A percentile compares a stretch with the other conserved stretches of the same genome.
Evolutionary conservation across 805 yeast species (phyloP).

Genomic region (Saccharomycopsis schoenii): DNA sequence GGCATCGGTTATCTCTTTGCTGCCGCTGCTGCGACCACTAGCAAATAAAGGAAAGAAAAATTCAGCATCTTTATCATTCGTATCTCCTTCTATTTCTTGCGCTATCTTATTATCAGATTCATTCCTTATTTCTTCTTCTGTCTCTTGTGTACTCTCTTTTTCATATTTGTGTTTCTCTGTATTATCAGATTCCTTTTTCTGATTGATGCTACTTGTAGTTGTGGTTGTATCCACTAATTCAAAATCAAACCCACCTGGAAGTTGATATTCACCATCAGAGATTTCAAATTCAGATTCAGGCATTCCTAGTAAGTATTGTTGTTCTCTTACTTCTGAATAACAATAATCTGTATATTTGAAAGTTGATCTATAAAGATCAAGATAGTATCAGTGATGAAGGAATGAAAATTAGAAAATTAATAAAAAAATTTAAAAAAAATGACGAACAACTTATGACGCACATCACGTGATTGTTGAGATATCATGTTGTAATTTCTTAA

Average conservation of each 20-base stretch:
- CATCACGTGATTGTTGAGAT: no score
- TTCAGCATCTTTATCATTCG: slow-evolving; percentile 6
- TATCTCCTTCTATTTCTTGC: background rate
- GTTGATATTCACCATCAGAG: slow-evolving; percentile 7
- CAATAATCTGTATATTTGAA: no score
- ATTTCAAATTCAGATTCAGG: background rate
- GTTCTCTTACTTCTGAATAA: no score
- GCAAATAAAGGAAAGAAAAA: slow-evolving; percentile 17
- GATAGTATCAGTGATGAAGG: no score
- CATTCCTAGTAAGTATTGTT: background rate
- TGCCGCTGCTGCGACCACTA: no score
- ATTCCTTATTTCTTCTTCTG: background rate
- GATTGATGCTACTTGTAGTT: background rate
- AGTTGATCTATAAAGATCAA: background rate
- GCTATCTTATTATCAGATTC: background rate
- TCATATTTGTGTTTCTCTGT: background rate
- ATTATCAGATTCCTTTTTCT: background rate
- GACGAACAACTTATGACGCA: no score
- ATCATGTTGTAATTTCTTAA: no score
- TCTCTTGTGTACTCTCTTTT: no score
- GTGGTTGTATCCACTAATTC: slow-evolving; percentile 16
- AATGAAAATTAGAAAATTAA: no score
- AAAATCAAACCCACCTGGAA: slow-evolving; percentile 14
- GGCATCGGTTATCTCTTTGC: background rate
- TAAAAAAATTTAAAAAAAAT: no score